Percentiles rank a stretch among this genome's conserved stretches.
Evolutionary conservation across 176 grass and related monocot species (phyloP).

Genomic region (Luzula sylvatica): DNA sequence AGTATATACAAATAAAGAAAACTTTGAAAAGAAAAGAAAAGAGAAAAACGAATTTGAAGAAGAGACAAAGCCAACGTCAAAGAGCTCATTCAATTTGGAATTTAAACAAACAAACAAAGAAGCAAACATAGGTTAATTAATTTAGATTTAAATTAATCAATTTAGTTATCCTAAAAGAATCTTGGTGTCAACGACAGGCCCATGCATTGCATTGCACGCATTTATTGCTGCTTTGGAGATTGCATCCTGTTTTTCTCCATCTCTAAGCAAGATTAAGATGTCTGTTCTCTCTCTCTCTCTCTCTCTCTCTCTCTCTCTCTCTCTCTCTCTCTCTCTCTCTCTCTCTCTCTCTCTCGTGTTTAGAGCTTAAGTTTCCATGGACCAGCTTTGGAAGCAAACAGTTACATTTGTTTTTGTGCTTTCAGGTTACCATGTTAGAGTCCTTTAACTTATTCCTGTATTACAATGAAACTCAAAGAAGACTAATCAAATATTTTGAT

Average conservation of each 20-base stretch:
- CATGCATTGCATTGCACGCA: constrained; percentile 22
- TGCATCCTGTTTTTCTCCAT: constrained; percentile 23
- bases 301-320: background rate
- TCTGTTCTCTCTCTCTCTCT: constrained; percentile 26
- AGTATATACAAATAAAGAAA: background rate
- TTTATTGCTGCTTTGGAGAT: constrained; percentile 45
- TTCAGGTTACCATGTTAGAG: no score
- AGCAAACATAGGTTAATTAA: background rate
- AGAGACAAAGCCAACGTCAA: constrained; percentile 22
- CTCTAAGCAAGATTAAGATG: constrained; percentile 35
- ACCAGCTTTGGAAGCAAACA: constrained; percentile 27
- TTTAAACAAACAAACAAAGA: background rate
- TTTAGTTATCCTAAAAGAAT: constrained; percentile 22
- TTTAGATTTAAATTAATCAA: constrained; percentile 5
- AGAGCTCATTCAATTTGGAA: background rate
- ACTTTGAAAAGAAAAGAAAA: background rate
- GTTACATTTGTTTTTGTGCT: constrained; percentile 10
- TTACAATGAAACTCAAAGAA: no score
- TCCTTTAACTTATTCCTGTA: no score
- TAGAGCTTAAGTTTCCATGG: constrained; percentile 30
- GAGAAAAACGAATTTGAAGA: constrained; percentile 4
- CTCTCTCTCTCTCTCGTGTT: constrained; percentile 19
- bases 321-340: constrained; percentile 15
- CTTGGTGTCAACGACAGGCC: constrained; percentile 4
- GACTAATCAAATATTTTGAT: no score